Conservation (phyloP, 352 stramenopile species). For the Blastocystis sp. region DNA sequence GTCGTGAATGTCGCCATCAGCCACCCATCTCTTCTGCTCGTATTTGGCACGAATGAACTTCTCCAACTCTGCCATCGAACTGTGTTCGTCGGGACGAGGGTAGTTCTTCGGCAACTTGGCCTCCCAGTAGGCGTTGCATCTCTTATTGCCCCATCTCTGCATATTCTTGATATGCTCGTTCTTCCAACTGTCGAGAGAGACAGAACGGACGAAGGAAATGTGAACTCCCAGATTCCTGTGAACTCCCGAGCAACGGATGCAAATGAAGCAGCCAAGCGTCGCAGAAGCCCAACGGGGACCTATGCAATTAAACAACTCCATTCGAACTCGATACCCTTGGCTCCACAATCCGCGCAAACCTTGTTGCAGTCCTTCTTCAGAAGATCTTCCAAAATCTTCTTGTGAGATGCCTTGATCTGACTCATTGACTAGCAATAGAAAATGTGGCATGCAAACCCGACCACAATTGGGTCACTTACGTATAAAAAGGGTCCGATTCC, state of each 20-base stretch:
- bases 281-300: conserved; percentile 79
- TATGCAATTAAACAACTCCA: not conserved
- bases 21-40: conserved; percentile 57
- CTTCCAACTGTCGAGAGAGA: conserved; percentile 81
- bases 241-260: conserved; percentile 80
- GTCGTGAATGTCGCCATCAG: not conserved
- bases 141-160: conserved; percentile 76
- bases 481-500: no score
- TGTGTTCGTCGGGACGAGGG: conserved; percentile 54
- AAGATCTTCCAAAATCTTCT: conserved; percentile 55
- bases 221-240: conserved; percentile 81
- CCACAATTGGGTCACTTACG: no score
- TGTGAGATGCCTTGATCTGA: conserved; percentile 49
- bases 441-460: no score
- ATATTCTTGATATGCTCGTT: conserved; percentile 76
- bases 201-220: conserved; percentile 79
- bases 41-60: conserved; percentile 59
- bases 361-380: conserved; percentile 57
- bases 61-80: conserved; percentile 44
- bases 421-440: no score
- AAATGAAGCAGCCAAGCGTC: conserved; percentile 84
- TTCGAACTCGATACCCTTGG: conserved; percentile 19
- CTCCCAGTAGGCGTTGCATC: conserved; percentile 67
- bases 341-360: conserved; percentile 48
- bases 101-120: conserved; percentile 58